Base-by-base conservation (phyloP, 257 asterid genomes). In the Echium plantagineum region DNA sequence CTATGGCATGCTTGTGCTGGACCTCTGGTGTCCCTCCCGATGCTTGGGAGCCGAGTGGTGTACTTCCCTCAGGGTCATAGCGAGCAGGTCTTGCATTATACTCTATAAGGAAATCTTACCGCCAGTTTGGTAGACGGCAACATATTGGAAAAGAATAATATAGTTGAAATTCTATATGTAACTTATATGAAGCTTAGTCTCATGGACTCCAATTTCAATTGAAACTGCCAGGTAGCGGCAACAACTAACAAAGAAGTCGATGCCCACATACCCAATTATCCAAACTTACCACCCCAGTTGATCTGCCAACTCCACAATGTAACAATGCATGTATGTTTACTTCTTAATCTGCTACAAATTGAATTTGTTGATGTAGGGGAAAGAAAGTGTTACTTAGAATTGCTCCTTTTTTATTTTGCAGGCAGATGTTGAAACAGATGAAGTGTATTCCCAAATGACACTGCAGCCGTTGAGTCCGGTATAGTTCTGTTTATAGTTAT, bases 1-100 rank as follows among this genome's bases (percentile, higher is more conserved):
- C 89, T 90, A 35, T 90, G 98, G 98, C 98, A 90, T 75, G 98
- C 98, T 24, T 90, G 98, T 80, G 98, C 98, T 64, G 98, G 98
- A 60, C 98, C 98, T 60, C 67, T 90, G 71, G 98, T 90, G 73
- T 90, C 91, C 16, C 75, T 90, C 67, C 98, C 98, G 35, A 73
- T 75, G 1, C 76, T 83, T 20, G 98, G 98, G 32, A 80, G 95
- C 62, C 94, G 98, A 2, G 96, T 85, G 77, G 96, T 90, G 75
- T 90, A 90, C 87, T 88, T 90, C 62, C 98, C 98, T 71, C 98
- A 90, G 80, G 98, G 98, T 60, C 98, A 90, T 49, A 90, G 98
- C 62, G 98, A 90, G 79, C 98, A 90, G 98, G 98, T 90, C 60
- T 57, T 42, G 67, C 56, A 65, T 62, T 22, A 30, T 22, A 18